Evolutionary conservation across 2,329 filamentous ascomycete species (phyloP).

Genomic region (Microascus cirrosus): DNA sequence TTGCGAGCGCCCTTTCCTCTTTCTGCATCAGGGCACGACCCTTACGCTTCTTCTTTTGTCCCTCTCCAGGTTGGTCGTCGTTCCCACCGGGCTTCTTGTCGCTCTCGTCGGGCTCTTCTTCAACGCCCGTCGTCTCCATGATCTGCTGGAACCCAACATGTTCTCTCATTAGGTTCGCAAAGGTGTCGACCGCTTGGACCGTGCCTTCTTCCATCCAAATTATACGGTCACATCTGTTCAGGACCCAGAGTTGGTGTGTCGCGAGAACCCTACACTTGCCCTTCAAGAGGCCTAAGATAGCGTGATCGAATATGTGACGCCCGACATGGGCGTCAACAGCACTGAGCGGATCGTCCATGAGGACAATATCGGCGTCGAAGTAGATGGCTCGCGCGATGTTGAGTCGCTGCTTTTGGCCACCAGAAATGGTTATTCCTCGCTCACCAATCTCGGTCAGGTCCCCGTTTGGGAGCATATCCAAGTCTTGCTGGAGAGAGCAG

Average conservation of each 20-base stretch:
- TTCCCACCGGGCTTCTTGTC: constrained; percentile 12
- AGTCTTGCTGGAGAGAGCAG: constrained; percentile 73
- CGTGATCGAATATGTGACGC: constrained; percentile 79
- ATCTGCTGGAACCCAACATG: constrained; percentile 70
- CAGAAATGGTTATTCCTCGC: constrained; percentile 87
- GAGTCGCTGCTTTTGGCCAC: constrained; percentile 87
- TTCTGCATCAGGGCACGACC: constrained; percentile 58
- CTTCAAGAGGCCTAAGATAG: constrained; percentile 78
- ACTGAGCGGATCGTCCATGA: constrained; percentile 60
- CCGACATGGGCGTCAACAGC: constrained; percentile 62
- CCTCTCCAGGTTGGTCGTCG: constrained; percentile 33
- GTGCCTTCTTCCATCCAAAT: constrained; percentile 84
- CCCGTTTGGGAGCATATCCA: constrained; percentile 86
- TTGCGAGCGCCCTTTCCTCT: constrained; percentile 58
- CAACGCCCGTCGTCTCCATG: constrained; percentile 74
- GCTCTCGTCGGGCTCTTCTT: constrained; percentile 46
- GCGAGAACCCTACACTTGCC: constrained; percentile 86
- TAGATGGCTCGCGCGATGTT: constrained; percentile 82
- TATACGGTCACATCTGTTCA: constrained; percentile 82
- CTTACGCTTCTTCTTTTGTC: constrained; percentile 46
- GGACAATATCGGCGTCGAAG: constrained; percentile 55
- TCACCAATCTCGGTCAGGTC: constrained; percentile 92
- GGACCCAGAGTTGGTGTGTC: constrained; percentile 89
- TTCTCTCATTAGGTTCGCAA: constrained; percentile 71
- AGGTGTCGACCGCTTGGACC: constrained; percentile 80